phyloP scores from a whole-genome alignment of 768 basidiomycete species.

The Hericium rajendrae region DNA sequence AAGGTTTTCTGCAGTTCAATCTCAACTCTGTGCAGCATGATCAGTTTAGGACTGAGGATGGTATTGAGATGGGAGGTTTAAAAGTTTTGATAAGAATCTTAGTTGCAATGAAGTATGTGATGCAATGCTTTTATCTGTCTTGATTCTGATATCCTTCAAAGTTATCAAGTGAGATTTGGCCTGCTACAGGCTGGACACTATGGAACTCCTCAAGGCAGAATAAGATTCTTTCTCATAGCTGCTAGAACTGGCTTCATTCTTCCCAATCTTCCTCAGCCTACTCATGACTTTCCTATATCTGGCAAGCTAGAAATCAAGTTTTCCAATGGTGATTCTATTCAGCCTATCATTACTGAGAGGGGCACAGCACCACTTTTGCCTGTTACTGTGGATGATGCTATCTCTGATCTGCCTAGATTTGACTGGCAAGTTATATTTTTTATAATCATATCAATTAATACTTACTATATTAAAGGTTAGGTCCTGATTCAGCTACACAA shows the following conservation, averaged over 20 bases:
- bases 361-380: conserved; percentile 41
- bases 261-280: conserved; percentile 32
- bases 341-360: conserved; percentile 33
- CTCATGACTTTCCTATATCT: conserved; percentile 29
- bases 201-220: conserved; percentile 34
- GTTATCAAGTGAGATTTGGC: conserved; percentile 34
- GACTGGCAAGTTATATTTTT: conserved; percentile 48
- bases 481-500: too few relatives aligned
- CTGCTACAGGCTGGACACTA: conserved; percentile 40
- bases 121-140: neutral
- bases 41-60: conserved; percentile 43
- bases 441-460: too few relatives aligned
- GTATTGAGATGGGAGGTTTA: conserved; percentile 63
- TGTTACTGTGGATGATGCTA: conserved; percentile 64
- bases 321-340: conserved; percentile 29
- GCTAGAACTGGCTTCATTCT: conserved; percentile 27
- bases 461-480: too few relatives aligned
- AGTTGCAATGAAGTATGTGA: conserved; percentile 51
- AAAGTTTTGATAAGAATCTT: conserved; percentile 57
- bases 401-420: conserved; percentile 60
- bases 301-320: conserved; percentile 44
- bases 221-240: conserved; percentile 42
- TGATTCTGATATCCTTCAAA: conserved; percentile 8
- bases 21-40: conserved; percentile 29
- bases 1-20: conserved; percentile 32